Base-by-base conservation (phyloP, 2,329 filamentous ascomycete genomes). In the Botrytis pseudocinerea region DNA sequence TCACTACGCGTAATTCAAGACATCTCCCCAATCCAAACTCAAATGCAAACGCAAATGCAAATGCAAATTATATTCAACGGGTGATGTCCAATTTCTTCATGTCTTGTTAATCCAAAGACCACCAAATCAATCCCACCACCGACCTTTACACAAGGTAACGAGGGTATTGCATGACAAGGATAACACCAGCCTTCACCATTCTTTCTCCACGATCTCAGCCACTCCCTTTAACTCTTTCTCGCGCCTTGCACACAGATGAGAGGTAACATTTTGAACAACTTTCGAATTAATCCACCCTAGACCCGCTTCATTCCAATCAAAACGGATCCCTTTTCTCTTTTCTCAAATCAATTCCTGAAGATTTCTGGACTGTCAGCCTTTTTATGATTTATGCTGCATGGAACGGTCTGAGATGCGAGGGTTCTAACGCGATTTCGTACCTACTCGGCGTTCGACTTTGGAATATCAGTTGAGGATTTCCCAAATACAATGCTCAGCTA, bases 401-500 rank as follows among this genome's bases (percentile, higher is more conserved):
- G 20, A 57, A 60, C 54, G 66, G 66, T 69, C 51, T 42, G 40
- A 60, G 48, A 69, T 60, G 66, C 54, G 32, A 44, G 38, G 20
- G n/a, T 60, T 60, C 66, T 60, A 69, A 68, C 64, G 64, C 64
- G 12, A 68, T 28, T 20, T 42, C 25, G 48, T 68, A 68, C 35
- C 46, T 68, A 68, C 64, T 68, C 64, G 64, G 64, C 64, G 46
- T 68, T 57, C 48, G 46, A 57, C 64, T 54, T 54, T 54, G 48
- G 46, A 54, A 57, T 68, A 68, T 68, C 35, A 68, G 46, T 68
- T 22, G 64, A 40, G 35, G 7, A 68, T 9, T 28, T 54, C 18
- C 64, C 64, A 68, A 38, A 42, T n/a, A 77, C 74, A 73, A 79
- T 78, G 77, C 73, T 74, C 72, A 76, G 60, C 74, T 76, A 75